These are phyloP conservation scores for Nicotiana tomentosiformis DNA, from an alignment of 257 asterid species.

Conservation along the genomic window DNA sequence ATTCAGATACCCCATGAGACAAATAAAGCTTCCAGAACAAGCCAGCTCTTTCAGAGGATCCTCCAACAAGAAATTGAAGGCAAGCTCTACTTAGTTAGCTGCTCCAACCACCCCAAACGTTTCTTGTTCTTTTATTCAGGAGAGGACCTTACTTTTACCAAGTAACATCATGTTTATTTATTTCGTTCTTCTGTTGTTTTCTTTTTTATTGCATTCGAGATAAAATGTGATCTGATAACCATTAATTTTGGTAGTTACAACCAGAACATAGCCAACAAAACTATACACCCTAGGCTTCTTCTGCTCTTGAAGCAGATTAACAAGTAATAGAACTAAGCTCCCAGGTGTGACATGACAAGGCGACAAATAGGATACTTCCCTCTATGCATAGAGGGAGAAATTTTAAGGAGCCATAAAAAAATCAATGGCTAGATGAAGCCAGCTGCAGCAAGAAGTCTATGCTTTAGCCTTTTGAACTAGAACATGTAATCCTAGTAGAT, in stretches of 20 bases:
- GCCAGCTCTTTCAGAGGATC: neutral
- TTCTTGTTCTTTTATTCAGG: neutral
- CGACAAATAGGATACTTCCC: neutral
- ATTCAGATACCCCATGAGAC: conserved; percentile 3
- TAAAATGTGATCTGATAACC: neutral
- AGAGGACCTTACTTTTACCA: neutral
- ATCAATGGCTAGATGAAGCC: neutral
- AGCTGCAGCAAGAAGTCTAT: neutral
- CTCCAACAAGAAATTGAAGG: neutral
- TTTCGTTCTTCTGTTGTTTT: neutral
- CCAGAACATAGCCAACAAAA: neutral
- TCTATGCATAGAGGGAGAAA: neutral
- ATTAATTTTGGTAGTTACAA: neutral
- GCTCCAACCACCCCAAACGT: neutral
- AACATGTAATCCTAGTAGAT: neutral
- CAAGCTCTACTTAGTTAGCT: neutral
- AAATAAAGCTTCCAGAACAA: neutral
- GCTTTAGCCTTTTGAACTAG: neutral
- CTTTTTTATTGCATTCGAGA: neutral
- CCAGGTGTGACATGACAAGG: conserved; percentile 3
- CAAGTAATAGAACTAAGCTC: neutral
- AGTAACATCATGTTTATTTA: neutral
- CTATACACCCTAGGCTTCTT: neutral
- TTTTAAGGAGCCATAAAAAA: neutral
- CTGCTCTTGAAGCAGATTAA: neutral